Evolutionary conservation across 139 green algal genomes (phyloP), one percentile per base, ranked within the genome.

Genomic region (Tetraselmis striata): DNA sequence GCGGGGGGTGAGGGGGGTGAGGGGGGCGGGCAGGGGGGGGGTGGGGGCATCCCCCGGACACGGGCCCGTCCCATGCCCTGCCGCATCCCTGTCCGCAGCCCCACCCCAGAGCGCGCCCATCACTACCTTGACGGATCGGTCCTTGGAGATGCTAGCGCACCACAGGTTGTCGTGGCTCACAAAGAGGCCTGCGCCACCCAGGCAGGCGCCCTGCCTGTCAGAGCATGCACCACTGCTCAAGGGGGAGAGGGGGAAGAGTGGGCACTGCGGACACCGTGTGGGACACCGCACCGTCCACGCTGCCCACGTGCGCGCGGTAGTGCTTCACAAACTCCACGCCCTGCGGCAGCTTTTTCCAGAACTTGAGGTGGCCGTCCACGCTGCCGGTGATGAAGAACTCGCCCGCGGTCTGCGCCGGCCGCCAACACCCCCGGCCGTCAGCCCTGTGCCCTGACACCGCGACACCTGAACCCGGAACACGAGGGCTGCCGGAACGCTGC

Each of bases 261-360:
- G n/a, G n/a, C n/a, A n/a, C n/a, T n/a, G n/a, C n/a, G n/a, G n/a
- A n/a, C n/a, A n/a, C n/a, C n/a, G n/a, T n/a, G n/a, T 67, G 45
- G 45, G 45, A 5, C 11, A 5, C 77, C 83, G 31, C 76, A 93
- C 90, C 94, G 45, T 94, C 84, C 23, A 98, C 88, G 5, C 92
- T 76, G 0, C 92, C 94, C 32, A 97, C 26, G 74, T 28, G 74
- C 26, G 74, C 74, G 26, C 90, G 82, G 87, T 92, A 97, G 75
- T 96, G 91, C 85, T 97, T 97, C n/a, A 90, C 94, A 86, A 97
- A 97, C 82, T 97, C 95, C 22, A 98, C 87, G 75, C 94, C 94
- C n/a, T 85, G 75, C 0, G 88, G 31, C 76, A 88, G 85, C 88
- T 98, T 98, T 86, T 98, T 98, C 97, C 97, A 99, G 83, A 99